phyloP scores from a whole-genome alignment of 2,329 filamentous ascomycete genomes.

The Sporothrix dimorphospora region DNA sequence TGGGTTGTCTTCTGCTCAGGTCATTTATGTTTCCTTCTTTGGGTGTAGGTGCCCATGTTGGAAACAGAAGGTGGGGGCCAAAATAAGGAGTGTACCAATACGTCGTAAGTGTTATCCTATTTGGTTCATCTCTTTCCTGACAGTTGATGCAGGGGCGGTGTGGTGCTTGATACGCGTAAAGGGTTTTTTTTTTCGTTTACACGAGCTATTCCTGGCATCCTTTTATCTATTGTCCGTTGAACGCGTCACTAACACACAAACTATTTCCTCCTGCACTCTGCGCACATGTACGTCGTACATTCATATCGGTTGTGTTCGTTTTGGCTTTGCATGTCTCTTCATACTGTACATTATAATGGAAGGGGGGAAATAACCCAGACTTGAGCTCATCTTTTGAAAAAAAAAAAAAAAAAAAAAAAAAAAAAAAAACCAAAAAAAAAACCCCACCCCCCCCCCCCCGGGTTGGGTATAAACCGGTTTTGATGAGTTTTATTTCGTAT shows the following conservation, averaged over 20 bases:
- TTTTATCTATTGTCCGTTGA: constrained; percentile 7
- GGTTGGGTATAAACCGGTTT: no score
- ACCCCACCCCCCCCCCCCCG: no score
- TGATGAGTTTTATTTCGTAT: no score
- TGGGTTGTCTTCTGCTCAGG: constrained; percentile 5
- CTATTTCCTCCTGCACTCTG: neutral
- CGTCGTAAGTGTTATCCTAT: no score
- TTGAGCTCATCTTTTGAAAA: neutral
- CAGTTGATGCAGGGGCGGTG: no score
- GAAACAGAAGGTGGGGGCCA: neutral
- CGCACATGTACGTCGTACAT: neutral
- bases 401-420: no score
- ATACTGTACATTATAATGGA: neutral
- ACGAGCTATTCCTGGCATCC: neutral
- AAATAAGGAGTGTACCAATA: neutral
- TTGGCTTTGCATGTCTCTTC: neutral
- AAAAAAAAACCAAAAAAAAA: no score
- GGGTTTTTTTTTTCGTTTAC: neutral
- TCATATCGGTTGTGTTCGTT: neutral
- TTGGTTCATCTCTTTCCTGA: no score
- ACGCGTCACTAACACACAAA: neutral
- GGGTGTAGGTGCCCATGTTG: neutral
- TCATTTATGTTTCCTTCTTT: neutral
- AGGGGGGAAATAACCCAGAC: neutral
- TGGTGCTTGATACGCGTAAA: neutral